These are phyloP conservation scores for Leucaena leucocephala DNA, from an alignment of 306 rosid genomes.

Conservation along the genomic window DNA sequence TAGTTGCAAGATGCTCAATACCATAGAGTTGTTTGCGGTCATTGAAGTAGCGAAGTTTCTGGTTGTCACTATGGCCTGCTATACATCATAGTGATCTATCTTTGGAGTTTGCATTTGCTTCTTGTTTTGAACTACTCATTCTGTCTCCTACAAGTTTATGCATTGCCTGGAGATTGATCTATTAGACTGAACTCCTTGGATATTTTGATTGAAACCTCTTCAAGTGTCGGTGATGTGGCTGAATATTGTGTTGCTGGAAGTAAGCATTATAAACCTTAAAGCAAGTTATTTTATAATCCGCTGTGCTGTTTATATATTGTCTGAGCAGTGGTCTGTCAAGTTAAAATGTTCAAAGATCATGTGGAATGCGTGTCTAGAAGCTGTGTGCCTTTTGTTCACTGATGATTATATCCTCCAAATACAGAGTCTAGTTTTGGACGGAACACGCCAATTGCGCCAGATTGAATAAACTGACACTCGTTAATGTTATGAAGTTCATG, in stretches of 20 bases:
- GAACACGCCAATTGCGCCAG: neutral
- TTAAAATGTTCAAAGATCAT: slow-evolving; percentile 16
- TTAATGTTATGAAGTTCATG: neutral
- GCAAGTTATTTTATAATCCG: neutral
- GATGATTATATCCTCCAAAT: slow-evolving; percentile 14
- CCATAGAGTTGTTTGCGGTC: slow-evolving; percentile 26
- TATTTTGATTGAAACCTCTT: slow-evolving; percentile 17
- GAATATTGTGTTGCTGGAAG: slow-evolving; percentile 1
- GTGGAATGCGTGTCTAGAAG: slow-evolving; percentile 16
- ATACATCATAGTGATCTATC: slow-evolving; percentile 28
- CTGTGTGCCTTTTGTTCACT: slow-evolving; percentile 13
- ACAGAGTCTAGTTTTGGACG: slow-evolving; percentile 12
- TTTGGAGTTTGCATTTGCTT: slow-evolving; percentile 31
- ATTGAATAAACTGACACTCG: slow-evolving; percentile 11
- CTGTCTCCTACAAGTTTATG: neutral
- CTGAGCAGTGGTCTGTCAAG: slow-evolving; percentile 8
- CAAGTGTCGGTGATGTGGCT: neutral
- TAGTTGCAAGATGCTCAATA: slow-evolving; percentile 32
- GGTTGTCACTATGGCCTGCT: slow-evolving; percentile 30
- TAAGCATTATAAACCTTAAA: neutral
- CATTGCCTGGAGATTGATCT: slow-evolving; percentile 11
- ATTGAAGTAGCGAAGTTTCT: slow-evolving; percentile 20
- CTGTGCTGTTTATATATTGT: neutral
- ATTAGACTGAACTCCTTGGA: slow-evolving; percentile 13
- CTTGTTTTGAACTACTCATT: neutral